Percentiles rank a stretch among this genome's conserved stretches.
phyloP scores from a whole-genome alignment of 1,284 basidiomycete species.

The Trametes sp. region DNA sequence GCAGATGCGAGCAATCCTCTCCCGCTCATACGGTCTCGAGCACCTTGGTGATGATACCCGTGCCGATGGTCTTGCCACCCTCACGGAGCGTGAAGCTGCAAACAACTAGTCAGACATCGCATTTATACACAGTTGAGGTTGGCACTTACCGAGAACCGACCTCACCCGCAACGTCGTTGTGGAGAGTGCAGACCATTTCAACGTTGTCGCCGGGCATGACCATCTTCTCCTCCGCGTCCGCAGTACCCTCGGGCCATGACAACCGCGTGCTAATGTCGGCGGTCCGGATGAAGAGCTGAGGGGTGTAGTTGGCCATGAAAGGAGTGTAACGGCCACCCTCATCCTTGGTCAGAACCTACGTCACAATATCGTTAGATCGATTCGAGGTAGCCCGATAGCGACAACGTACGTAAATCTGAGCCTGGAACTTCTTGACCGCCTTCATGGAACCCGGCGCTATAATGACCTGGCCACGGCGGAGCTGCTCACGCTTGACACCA shows the following conservation, averaged over 20 bases:
- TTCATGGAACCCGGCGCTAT: slow-evolving; percentile 94
- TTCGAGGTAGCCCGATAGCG: neutral
- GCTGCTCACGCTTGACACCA: slow-evolving; percentile 97
- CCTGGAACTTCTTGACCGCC: slow-evolving; percentile 92
- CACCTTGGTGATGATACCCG: slow-evolving; percentile 90
- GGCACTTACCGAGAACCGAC: slow-evolving; percentile 79
- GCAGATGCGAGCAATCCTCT: slow-evolving; percentile 27
- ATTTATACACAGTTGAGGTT: neutral
- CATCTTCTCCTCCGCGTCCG: slow-evolving; percentile 85
- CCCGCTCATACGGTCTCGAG: slow-evolving; percentile 51
- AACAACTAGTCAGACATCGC: neutral
- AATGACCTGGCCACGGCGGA: slow-evolving; percentile 94
- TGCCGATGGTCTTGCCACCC: slow-evolving; percentile 94
- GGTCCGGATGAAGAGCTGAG: slow-evolving; percentile 96
- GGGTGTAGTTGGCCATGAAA: slow-evolving; percentile 96
- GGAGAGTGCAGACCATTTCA: slow-evolving; percentile 88
- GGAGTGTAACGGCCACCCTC: slow-evolving; percentile 98
- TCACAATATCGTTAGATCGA: neutral
- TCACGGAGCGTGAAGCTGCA: slow-evolving; percentile 94
- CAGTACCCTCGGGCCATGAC: slow-evolving; percentile 86
- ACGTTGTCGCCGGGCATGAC: slow-evolving; percentile 99
- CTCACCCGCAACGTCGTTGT: slow-evolving; percentile 93
- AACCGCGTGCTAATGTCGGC: slow-evolving; percentile 92
- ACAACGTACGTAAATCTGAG: slow-evolving; percentile 83
- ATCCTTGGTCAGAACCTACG: slow-evolving; percentile 91